Percentiles rank a stretch among this genome's conserved stretches.
phyloP scores from a whole-genome alignment of 1,139 yeast species.

The Protomyces pachydermus region DNA sequence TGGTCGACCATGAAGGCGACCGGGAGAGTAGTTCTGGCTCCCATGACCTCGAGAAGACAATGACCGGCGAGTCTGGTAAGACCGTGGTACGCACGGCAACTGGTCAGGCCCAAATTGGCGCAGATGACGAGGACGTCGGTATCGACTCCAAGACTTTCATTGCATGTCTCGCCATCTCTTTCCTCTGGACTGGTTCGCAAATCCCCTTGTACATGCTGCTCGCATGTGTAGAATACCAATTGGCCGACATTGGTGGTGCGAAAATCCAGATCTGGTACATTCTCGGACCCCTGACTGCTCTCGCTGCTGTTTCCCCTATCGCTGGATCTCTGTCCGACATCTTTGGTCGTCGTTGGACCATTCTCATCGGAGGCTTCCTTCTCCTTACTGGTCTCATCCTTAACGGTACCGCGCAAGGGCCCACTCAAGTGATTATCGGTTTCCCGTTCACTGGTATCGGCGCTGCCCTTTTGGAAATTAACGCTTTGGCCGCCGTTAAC shows the following conservation, averaged over 20 bases:
- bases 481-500: constrained; percentile 25
- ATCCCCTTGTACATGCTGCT: constrained; percentile 19
- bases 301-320: constrained; percentile 20
- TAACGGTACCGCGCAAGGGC: constrained; percentile 12
- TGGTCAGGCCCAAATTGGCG: constrained; percentile 21
- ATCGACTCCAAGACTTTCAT: constrained; percentile 21
- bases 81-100: constrained; percentile 15
- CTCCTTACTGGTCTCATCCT: constrained; percentile 22
- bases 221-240: constrained; percentile 16
- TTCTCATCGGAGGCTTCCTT: constrained; percentile 18
- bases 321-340: constrained; percentile 23
- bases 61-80: constrained; percentile 15
- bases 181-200: constrained; percentile 24
- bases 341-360: constrained; percentile 24
- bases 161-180: constrained; percentile 25
- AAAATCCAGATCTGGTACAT: constrained; percentile 24
- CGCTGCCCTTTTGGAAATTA: constrained; percentile 24
- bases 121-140: constrained; percentile 15
- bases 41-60: constrained; percentile 4
- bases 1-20: background rate
- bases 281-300: constrained; percentile 19
- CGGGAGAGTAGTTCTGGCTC: background rate
- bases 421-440: constrained; percentile 7
- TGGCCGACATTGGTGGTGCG: constrained; percentile 25
- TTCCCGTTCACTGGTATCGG: constrained; percentile 25